phyloP scores from a whole-genome alignment of 2,329 filamentous ascomycete genomes.

The Zasmidium citrigriseum region DNA sequence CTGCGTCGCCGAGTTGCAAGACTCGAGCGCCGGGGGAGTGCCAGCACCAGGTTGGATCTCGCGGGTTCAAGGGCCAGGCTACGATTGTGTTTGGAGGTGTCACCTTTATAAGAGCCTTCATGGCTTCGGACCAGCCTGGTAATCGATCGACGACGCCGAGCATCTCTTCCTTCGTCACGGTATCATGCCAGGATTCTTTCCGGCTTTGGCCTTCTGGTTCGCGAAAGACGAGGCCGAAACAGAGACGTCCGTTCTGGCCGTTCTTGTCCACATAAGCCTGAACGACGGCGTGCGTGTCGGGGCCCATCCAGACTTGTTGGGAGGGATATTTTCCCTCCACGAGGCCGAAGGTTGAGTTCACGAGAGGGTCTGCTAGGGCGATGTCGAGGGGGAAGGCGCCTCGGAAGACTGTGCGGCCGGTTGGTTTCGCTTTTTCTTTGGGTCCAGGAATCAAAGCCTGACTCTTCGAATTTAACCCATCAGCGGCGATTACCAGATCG shows the following conservation, averaged over 20 bases:
- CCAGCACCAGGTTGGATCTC: conserved; percentile 55
- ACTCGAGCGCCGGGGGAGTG: conserved; percentile 51
- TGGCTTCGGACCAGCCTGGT: conserved; percentile 44
- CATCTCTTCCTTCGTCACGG: conserved; percentile 38
- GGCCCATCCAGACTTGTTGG: conserved; percentile 24
- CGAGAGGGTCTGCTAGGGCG: conserved; percentile 19
- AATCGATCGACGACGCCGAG: conserved; percentile 17
- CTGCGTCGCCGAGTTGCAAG: conserved; percentile 55
- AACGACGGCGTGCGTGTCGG: conserved; percentile 21
- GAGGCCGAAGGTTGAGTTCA: conserved; percentile 21
- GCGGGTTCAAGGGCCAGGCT: conserved; percentile 58
- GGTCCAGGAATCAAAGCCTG: conserved; percentile 9
- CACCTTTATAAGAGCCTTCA: conserved; percentile 47
- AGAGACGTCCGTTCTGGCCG: conserved; percentile 41
- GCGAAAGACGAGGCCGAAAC: conserved; percentile 55
- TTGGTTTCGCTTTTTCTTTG: conserved; percentile 16
- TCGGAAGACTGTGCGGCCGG: conserved; percentile 24
- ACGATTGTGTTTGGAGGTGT: conserved; percentile 39
- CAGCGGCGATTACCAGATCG: conserved; percentile 38
- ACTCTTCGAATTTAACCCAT: conserved; percentile 24
- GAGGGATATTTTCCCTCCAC: conserved; percentile 15
- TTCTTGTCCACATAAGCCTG: conserved; percentile 52
- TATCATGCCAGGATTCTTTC: conserved; percentile 50
- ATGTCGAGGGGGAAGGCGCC: conserved; percentile 22
- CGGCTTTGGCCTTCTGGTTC: conserved; percentile 30